A percentile compares a stretch with the other conserved stretches of the same genome.
Conservation (phyloP, 805 yeast species). For the Metschnikowia lunata region DNA sequence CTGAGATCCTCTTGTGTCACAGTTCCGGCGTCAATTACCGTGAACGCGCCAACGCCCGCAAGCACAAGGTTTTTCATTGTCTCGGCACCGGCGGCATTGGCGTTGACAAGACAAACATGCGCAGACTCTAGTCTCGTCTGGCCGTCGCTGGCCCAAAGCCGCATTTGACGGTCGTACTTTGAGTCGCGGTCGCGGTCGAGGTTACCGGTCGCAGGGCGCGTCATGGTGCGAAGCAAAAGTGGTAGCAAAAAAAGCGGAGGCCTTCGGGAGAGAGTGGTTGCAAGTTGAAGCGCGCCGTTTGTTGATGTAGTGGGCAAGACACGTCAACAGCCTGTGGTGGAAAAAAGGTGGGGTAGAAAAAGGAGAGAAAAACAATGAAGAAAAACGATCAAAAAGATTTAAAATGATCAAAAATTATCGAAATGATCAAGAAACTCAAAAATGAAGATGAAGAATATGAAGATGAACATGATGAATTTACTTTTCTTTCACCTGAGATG, state of each 20-base stretch:
- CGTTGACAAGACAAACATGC: conserved; percentile 58
- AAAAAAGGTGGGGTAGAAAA: no score
- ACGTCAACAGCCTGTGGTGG: no score
- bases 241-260: neutral
- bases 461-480: no score
- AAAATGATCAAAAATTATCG: no score
- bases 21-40: conserved; percentile 47
- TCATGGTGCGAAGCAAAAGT: neutral
- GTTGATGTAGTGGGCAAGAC: no score
- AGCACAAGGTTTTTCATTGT: conserved; percentile 70
- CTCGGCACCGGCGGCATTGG: conserved; percentile 60
- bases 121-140: conserved; percentile 57
- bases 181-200: neutral
- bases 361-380: no score
- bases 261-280: neutral
- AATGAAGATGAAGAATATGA: no score
- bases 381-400: no score
- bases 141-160: conserved; percentile 82
- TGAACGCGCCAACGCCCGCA: conserved; percentile 64
- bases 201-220: neutral
- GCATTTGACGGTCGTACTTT: conserved; percentile 80
- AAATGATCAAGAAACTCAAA: no score
- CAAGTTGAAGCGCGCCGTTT: no score
- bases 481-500: no score
- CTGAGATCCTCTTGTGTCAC: conserved; percentile 45